Evolutionary conservation across 768 basidiomycete genomes (phyloP).

Genomic region (Tricholoma hemisulphureum): DNA sequence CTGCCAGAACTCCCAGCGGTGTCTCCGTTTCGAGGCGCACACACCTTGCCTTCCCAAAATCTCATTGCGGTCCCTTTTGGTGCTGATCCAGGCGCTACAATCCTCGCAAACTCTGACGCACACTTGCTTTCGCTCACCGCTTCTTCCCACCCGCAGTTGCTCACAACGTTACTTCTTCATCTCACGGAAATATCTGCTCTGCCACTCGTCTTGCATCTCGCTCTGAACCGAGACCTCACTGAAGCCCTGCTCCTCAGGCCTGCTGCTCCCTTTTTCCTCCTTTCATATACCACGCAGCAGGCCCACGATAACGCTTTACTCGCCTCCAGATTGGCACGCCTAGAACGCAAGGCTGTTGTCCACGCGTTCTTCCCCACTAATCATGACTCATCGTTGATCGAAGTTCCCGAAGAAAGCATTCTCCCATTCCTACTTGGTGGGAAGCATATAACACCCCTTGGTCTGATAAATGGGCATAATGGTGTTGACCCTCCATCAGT

Average conservation of each 20-base stretch:
- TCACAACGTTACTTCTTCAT: slow-evolving; percentile 63
- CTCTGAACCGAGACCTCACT: slow-evolving; percentile 63
- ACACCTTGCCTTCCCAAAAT: slow-evolving; percentile 37
- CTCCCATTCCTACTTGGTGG: slow-evolving; percentile 57
- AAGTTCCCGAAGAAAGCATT: slow-evolving; percentile 59
- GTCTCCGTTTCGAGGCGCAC: slow-evolving; percentile 44
- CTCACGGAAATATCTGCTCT: slow-evolving; percentile 63
- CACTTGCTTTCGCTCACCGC: slow-evolving; percentile 63
- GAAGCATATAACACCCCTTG: slow-evolving; percentile 37
- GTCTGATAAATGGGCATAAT: slow-evolving; percentile 12
- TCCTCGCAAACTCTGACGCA: slow-evolving; percentile 47
- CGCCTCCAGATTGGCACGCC: slow-evolving; percentile 73
- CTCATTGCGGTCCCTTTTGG: slow-evolving; percentile 56
- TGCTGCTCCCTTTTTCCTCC: slow-evolving; percentile 77
- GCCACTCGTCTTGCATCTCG: slow-evolving; percentile 73
- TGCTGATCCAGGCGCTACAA: slow-evolving; percentile 61
- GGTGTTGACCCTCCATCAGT: slow-evolving; percentile 1
- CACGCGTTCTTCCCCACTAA: slow-evolving; percentile 69
- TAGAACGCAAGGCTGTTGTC: slow-evolving; percentile 73
- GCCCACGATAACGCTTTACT: slow-evolving; percentile 90
- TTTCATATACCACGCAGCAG: slow-evolving; percentile 74
- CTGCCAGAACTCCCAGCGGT: slow-evolving; percentile 40
- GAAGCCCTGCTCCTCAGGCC: slow-evolving; percentile 75
- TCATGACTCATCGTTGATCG: slow-evolving; percentile 39
- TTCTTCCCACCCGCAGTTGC: slow-evolving; percentile 45